These are phyloP conservation scores for Giardia muris DNA, from an alignment of 208 protist genomes.

Conservation along the genomic window DNA sequence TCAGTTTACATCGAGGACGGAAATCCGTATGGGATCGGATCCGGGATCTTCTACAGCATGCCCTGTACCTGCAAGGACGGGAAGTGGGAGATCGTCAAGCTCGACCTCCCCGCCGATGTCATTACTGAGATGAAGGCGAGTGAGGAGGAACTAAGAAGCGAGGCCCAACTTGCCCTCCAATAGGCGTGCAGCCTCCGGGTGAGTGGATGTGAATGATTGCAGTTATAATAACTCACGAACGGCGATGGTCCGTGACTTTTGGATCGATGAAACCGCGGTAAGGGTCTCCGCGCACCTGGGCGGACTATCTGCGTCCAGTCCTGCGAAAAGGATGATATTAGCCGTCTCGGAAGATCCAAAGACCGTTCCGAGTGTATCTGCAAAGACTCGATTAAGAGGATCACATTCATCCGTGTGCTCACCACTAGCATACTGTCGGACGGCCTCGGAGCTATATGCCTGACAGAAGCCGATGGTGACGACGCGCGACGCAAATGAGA, in stretches of 20 bases:
- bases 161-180: background rate
- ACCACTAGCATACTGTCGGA: background rate
- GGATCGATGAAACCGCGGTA: background rate
- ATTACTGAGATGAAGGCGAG: background rate
- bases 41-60: slow-evolving; percentile 30
- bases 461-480: background rate
- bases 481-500: background rate
- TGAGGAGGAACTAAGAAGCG: background rate
- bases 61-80: background rate
- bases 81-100: background rate
- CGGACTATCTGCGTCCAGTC: background rate
- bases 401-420: background rate
- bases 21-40: slow-evolving; percentile 28
- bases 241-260: background rate
- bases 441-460: background rate
- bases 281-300: background rate
- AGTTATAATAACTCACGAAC: background rate
- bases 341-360: background rate
- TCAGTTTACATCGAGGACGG: background rate
- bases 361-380: background rate
- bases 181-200: background rate
- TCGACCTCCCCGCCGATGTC: background rate
- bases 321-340: background rate
- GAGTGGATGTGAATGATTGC: background rate
- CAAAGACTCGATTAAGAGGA: background rate